Percentiles rank a stretch among this genome's conserved stretches.
These are phyloP conservation scores for Kwoniella sp. DNA, from an alignment of 768 basidiomycete genomes.

Conservation along the genomic window DNA sequence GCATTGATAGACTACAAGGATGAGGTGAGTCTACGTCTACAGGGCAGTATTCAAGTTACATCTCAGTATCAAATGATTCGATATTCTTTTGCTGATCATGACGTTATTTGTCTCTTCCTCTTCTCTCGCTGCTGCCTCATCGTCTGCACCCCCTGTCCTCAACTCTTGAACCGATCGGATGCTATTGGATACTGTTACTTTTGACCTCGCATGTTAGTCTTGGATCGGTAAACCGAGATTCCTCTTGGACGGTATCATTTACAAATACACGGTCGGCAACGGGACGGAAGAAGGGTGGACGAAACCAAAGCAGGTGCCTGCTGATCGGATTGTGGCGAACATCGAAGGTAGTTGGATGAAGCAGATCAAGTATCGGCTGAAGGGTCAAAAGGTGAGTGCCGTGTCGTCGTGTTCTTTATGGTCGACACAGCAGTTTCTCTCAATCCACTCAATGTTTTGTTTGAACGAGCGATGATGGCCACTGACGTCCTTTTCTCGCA, in stretches of 20 bases:
- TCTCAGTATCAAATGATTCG: too few relatives aligned
- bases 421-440: too few relatives aligned
- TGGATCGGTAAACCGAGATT: constrained; percentile 90
- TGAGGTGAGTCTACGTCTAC: constrained; percentile 68
- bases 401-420: constrained; percentile 1
- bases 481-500: too few relatives aligned
- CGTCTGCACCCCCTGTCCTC: too few relatives aligned
- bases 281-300: constrained; percentile 55
- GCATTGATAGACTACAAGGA: constrained; percentile 93
- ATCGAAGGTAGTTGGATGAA: constrained; percentile 89
- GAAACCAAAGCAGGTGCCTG: constrained; percentile 82
- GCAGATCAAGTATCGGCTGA: constrained; percentile 72
- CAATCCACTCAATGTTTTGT: too few relatives aligned
- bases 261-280: constrained; percentile 71
- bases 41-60: too few relatives aligned
- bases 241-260: constrained; percentile 83
- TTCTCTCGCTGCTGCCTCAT: too few relatives aligned
- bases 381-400: constrained; percentile 56
- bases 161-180: too few relatives aligned
- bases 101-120: too few relatives aligned
- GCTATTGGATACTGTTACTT: too few relatives aligned
- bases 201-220: too few relatives aligned
- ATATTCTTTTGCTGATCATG: constrained; percentile 15
- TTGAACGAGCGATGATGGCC: too few relatives aligned
- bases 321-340: constrained; percentile 70